Base-by-base conservation (phyloP, 2,329 filamentous ascomycete genomes). In the Pyrenochaeta sp. region DNA sequence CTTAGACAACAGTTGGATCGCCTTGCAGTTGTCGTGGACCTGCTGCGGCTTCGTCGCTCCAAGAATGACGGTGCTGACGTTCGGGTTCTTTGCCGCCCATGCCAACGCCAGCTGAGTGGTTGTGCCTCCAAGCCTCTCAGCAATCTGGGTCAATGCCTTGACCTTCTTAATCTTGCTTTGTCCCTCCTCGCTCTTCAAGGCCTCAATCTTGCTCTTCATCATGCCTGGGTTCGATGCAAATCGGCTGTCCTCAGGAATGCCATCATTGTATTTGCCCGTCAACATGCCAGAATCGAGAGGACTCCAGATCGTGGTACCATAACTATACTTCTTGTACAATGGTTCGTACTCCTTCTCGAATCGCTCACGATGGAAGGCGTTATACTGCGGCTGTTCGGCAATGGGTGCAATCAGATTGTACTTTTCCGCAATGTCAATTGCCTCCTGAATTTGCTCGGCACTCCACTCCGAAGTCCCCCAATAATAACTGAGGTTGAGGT, bases 241-340 rank as follows among this genome's bases (percentile, higher is more conserved):
- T 23, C 83, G 81, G 26, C 81, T 84, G 59, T 78, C 81, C 56
- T 81, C 77, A 11, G 82, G 81, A 41, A 85, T 81, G 40, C 81
- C 82, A 50, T 84, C 76, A 67, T 84, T 84, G 75, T 86, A 85
- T 71, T 85, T 86, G 59, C 82, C 82, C 6, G 80, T 84, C 40
- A 86, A 66, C 26, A 85, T 68, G 44, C 82, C 82, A 20, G 74
- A 79, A 32, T 77, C 79, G 7, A 84, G 73, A 14, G 82, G 80
- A 15, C 72, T 76, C 77, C 79, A 83, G 15, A 47, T 78, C 36
- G 77, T 80, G 27, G 81, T 82, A 32, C 82, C 82, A 58, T 81
- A 81, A 49, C 79, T 69, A 73, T 77, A 80, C 60, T 83, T 76
- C 48, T 81, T 66, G 69, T 75, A 85, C 11, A 85, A 62, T 13